Evolutionary conservation across 495 filamentous ascomycete genomes (phyloP).

Genomic region (Neurospora sp.): DNA sequence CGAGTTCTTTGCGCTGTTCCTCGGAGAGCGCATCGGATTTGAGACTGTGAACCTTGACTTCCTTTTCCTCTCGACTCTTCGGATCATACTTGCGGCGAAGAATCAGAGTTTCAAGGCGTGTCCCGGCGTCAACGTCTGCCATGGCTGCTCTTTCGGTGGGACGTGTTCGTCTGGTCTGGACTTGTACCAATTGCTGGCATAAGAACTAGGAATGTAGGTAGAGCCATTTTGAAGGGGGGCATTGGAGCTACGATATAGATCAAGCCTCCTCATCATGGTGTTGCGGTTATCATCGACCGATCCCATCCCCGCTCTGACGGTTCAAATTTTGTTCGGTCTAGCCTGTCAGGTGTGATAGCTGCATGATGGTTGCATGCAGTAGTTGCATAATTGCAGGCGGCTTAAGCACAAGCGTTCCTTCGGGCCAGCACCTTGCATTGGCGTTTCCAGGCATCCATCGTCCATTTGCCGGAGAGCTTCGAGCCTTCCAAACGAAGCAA

Average conservation of each 20-base stretch:
- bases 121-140: background rate
- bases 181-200: background rate
- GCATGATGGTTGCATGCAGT: background rate
- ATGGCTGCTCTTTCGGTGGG: background rate
- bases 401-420: background rate
- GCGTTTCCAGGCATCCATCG: background rate
- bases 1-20: background rate
- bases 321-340: background rate
- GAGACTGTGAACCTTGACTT: background rate
- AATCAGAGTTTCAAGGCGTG: background rate
- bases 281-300: background rate
- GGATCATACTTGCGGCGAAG: background rate
- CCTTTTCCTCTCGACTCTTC: slow-evolving; percentile 5
- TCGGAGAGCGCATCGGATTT: background rate
- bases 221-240: background rate
- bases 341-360: background rate
- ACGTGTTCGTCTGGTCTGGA: background rate
- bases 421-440: background rate
- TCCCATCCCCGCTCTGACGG: background rate
- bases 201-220: background rate
- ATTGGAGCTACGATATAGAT: background rate
- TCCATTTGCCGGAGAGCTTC: background rate
- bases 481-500: background rate
- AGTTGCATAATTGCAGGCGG: background rate
- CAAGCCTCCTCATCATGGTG: background rate